Evolutionary conservation across 1,284 basidiomycete species (phyloP).

Genomic region (Inonotus hispidus): DNA sequence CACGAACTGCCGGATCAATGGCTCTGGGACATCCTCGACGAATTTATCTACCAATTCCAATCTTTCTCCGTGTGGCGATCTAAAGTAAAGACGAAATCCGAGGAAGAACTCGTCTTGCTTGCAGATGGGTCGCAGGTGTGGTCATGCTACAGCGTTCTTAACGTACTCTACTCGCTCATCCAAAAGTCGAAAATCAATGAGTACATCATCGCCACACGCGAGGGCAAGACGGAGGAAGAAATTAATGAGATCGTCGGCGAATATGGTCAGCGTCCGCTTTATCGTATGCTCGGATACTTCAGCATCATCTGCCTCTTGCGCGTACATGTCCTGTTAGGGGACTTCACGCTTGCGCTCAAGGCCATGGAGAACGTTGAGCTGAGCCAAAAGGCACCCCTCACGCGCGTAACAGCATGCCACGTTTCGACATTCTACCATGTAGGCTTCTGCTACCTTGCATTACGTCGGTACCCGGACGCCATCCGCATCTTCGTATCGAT

Average conservation of each 20-base stretch:
- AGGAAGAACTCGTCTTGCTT: constrained; percentile 83
- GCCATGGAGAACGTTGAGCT: constrained; percentile 93
- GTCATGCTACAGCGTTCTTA: constrained; percentile 96
- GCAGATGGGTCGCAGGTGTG: constrained; percentile 83
- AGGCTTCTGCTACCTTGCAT: constrained; percentile 94
- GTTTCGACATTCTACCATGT: constrained; percentile 95
- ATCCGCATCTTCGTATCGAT: constrained; percentile 91
- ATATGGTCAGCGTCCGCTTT: constrained; percentile 86
- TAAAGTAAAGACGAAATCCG: constrained; percentile 79
- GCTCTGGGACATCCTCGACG: constrained; percentile 99
- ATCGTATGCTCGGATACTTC: constrained; percentile 97
- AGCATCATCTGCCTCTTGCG: constrained; percentile 92
- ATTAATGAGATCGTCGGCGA: constrained; percentile 88
- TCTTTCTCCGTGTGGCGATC: constrained; percentile 91
- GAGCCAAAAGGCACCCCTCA: constrained; percentile 82
- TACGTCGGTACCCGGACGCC: constrained; percentile 91
- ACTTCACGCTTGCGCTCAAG: constrained; percentile 93
- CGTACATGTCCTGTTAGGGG: constrained; percentile 93
- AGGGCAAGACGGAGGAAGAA: constrained; percentile 78
- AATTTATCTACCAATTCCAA: constrained; percentile 99
- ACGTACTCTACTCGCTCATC: constrained; percentile 96
- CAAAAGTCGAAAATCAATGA: constrained; percentile 97
- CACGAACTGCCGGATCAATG: constrained; percentile 95
- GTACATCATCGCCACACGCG: constrained; percentile 78
- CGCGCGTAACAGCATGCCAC: constrained; percentile 90